Conservation (phyloP, 768 basidiomycete species). For the Leccinum variicolor region DNA sequence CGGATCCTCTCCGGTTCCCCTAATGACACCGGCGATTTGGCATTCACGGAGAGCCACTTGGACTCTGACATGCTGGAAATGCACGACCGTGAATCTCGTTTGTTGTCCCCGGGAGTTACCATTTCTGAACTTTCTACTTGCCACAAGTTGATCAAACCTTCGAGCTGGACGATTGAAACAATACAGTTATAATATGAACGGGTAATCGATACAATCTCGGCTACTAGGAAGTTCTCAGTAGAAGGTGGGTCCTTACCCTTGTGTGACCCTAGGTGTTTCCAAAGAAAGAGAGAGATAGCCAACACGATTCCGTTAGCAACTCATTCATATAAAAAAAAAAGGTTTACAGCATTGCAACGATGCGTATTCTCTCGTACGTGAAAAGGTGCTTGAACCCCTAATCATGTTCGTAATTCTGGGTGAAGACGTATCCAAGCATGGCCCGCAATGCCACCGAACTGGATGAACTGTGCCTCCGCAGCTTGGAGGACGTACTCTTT, state of each 20-base stretch:
- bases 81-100: background rate
- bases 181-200: background rate
- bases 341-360: conserved; percentile 9
- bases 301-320: background rate
- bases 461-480: conserved; percentile 35
- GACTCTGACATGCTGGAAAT: background rate
- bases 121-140: background rate
- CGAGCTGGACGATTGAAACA: background rate
- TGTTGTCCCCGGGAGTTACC: background rate
- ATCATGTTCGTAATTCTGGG: conserved; percentile 17
- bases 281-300: background rate
- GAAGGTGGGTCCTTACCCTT: background rate
- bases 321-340: conserved; percentile 13
- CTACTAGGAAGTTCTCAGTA: background rate
- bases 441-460: conserved; percentile 38
- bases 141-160: background rate
- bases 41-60: background rate
- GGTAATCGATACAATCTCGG: background rate
- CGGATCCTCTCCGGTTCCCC: background rate
- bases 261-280: background rate
- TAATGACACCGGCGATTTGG: background rate
- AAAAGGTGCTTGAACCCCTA: background rate
- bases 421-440: conserved; percentile 36
- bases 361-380: conserved; percentile 5
- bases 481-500: conserved; percentile 40